phyloP scores from a whole-genome alignment of 2,329 filamentous ascomycete genomes.

The Mycocentrospora acerina region DNA sequence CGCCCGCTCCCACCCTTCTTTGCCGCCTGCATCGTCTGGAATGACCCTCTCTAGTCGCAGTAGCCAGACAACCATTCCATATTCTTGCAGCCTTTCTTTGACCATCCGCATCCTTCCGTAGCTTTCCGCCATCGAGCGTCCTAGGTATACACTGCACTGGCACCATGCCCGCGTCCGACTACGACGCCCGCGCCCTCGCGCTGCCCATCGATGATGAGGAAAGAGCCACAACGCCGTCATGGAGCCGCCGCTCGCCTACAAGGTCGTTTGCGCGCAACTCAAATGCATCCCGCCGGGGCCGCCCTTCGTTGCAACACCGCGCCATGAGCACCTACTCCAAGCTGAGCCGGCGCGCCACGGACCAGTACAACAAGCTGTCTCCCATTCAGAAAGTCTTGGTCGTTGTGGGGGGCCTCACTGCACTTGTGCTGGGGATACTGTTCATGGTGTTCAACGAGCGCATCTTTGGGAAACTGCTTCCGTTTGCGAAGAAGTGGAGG shows the following conservation, averaged over 20 bases:
- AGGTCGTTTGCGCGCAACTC: slow-evolving; percentile 44
- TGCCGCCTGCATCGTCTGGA: slow-evolving; percentile 2
- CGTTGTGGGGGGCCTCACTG: slow-evolving; percentile 51
- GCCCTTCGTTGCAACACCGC: slow-evolving; percentile 41
- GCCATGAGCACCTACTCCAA: slow-evolving; percentile 47
- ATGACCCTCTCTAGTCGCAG: slow-evolving; percentile 9
- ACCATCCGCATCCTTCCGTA: slow-evolving; percentile 12
- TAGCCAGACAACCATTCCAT: slow-evolving; percentile 5
- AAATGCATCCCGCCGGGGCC: slow-evolving; percentile 33
- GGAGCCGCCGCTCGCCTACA: slow-evolving; percentile 49
- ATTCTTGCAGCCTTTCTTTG: not conserved
- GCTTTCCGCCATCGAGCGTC: slow-evolving; percentile 9
- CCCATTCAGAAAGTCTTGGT: slow-evolving; percentile 64
- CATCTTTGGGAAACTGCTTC: slow-evolving; percentile 75
- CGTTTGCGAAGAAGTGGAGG: slow-evolving; percentile 76
- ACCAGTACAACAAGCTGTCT: slow-evolving; percentile 58
- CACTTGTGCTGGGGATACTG: slow-evolving; percentile 62
- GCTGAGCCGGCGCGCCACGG: slow-evolving; percentile 48
- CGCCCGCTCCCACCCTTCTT: not conserved
- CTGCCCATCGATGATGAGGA: slow-evolving; percentile 53
- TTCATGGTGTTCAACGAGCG: slow-evolving; percentile 76
- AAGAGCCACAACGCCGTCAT: slow-evolving; percentile 52
- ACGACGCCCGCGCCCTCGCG: slow-evolving; percentile 56
- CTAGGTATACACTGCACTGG: slow-evolving; percentile 5
- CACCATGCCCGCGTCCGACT: slow-evolving; percentile 48